A percentile compares a stretch with the other conserved stretches of the same genome.
Conservation (phyloP, 768 basidiomycete species). For the Panaeolus cyanescens region DNA sequence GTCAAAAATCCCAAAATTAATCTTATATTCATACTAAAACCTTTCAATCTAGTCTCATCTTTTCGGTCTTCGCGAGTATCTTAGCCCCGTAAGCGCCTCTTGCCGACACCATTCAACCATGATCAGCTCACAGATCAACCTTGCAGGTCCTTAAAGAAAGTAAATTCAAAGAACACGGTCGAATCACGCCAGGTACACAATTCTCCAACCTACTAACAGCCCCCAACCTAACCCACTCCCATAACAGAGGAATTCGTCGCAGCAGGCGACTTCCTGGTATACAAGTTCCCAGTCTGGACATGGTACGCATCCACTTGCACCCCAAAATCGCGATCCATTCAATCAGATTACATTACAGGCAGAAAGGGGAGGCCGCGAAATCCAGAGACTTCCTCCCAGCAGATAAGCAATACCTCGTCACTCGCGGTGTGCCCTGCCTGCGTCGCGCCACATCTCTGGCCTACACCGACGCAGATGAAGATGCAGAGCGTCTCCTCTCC, state of each 20-base stretch:
- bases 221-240: conserved; percentile 13
- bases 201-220: conserved; percentile 13
- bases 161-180: conserved; percentile 98
- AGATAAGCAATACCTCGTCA: conserved; percentile 97
- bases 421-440: conserved; percentile 94
- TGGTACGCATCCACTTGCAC: conserved; percentile 58
- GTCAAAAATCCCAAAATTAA: not conserved
- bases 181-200: conserved; percentile 85
- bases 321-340: not conserved
- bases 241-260: conserved; percentile 92
- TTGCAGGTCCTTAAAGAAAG: conserved; percentile 91
- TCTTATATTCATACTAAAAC: conserved; percentile 3
- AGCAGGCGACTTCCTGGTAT: conserved; percentile 94
- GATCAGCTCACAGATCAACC: conserved; percentile 31
- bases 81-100: conserved; percentile 69
- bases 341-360: conserved; percentile 53
- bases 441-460: conserved; percentile 90
- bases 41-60: conserved; percentile 70
- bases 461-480: conserved; percentile 95
- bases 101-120: conserved; percentile 6
- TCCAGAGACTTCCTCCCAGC: conserved; percentile 89
- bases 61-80: conserved; percentile 93
- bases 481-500: conserved; percentile 87
- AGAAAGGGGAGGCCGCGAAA: conserved; percentile 87
- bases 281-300: conserved; percentile 98